phyloP scores from a whole-genome alignment of 1,284 basidiomycete genomes.

The Puccinia coronata region DNA sequence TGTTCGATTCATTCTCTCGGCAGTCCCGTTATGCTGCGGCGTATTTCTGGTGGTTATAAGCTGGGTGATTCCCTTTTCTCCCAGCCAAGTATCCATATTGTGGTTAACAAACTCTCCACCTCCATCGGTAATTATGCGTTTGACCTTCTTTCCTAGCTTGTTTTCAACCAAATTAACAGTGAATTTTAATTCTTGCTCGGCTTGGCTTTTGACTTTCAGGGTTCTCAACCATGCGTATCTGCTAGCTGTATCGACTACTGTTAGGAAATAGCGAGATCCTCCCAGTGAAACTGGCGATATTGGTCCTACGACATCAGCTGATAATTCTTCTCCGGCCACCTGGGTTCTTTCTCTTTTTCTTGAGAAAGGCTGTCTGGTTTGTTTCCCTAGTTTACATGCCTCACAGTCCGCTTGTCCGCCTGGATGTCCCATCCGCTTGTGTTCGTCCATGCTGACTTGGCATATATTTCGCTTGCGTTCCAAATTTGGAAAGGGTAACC shows the following conservation, averaged over 20 bases:
- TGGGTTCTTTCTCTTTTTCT: slow-evolving; percentile 5
- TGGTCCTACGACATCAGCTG: slow-evolving; percentile 32
- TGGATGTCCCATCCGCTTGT: slow-evolving; percentile 22
- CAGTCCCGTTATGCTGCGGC: slow-evolving; percentile 34
- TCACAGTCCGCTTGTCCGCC: slow-evolving; percentile 21
- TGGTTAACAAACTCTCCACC: slow-evolving; percentile 35
- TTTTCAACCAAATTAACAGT: background rate
- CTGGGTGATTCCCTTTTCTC: slow-evolving; percentile 21
- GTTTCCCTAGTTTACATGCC: slow-evolving; percentile 29
- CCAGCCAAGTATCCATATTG: background rate
- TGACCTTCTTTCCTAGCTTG: background rate
- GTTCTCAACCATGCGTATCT: slow-evolving; percentile 24
- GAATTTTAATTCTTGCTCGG: background rate
- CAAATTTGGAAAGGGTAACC: slow-evolving; percentile 11
- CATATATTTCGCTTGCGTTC: slow-evolving; percentile 7
- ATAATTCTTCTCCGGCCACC: slow-evolving; percentile 18
- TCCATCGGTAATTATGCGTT: no score
- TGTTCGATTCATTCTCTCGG: slow-evolving; percentile 28
- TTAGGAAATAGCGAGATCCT: slow-evolving; percentile 28
- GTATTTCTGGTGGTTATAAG: slow-evolving; percentile 32
- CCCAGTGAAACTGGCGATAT: slow-evolving; percentile 32
- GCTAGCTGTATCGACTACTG: slow-evolving; percentile 28
- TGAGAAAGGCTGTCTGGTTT: slow-evolving; percentile 7
- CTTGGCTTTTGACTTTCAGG: slow-evolving; percentile 20
- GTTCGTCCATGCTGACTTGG: slow-evolving; percentile 16